Base-by-base conservation (phyloP, 805 yeast species). In the Myxozyma geophila region DNA sequence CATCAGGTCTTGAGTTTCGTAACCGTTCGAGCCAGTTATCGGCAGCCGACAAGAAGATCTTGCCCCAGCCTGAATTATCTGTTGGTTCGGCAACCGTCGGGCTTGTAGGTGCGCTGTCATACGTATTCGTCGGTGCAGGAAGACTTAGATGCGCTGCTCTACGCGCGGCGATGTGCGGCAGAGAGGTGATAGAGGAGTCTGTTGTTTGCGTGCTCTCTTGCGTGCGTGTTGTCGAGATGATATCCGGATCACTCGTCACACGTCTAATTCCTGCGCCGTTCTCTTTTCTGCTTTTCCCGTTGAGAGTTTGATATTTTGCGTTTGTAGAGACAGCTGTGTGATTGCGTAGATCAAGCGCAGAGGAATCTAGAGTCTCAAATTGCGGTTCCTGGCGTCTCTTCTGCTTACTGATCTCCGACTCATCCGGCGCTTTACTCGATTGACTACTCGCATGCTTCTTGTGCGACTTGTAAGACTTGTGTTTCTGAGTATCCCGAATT, bases 11-110 rank as follows among this genome's bases (percentile, higher is more conserved):
- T 12, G 63, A 35, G 39, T n/a, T 53, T 13, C 63, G 51, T n/a
- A 60, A 21, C 13, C 59, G 58, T 19, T 60, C 63, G 7, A 60
- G 35, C 63, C 59, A 60, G 7, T 36, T 46, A 36, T 55, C 59
- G 12, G 59, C 59, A 9, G 56, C 57, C 17, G 59, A 41, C 52
- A 37, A 39, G 40, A 60, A 49, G 15, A 60, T 17, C 8, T 51
- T n/a, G 12, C 56, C 59, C 63, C 59, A 60, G 7, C 63, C 63
- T 7, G 46, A 12, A 28, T 37, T 37, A n/a, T 59, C 62, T 17
- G 19, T 28, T 19, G 8, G 35, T 17, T 47, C 56, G 5, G 28
- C 28, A 40, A 9, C 19, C 35, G 39, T 36, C 1, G 50, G 52
- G 46, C 50, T 46, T 12, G 51, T 44, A 7, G 58, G 52, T 33